Evolutionary conservation across 1,284 basidiomycete genomes (phyloP).

Genomic region (Golubevia pallescens): DNA sequence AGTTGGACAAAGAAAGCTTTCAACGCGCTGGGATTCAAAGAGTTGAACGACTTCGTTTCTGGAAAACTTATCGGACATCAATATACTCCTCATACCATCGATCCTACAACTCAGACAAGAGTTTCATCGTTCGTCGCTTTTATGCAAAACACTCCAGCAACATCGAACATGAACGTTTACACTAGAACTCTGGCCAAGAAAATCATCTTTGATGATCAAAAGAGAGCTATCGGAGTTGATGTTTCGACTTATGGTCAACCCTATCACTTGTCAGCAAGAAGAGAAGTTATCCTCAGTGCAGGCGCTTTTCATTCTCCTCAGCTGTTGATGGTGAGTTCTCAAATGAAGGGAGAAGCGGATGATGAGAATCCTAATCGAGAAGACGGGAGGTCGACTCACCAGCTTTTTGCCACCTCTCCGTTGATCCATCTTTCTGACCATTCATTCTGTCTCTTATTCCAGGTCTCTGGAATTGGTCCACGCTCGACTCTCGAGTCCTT

Average conservation of each 20-base stretch:
- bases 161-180: constrained; percentile 6
- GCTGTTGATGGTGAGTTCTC: constrained; percentile 13
- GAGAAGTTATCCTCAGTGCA: no score
- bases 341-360: no score
- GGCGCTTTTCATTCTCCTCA: no score
- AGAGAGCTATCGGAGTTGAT: constrained; percentile 8
- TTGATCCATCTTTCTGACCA: no score
- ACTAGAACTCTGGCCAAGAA: constrained; percentile 4
- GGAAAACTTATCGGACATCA: constrained; percentile 8
- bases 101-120: constrained; percentile 6
- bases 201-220: constrained; percentile 8
- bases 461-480: not conserved
- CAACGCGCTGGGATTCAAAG: not conserved
- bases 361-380: no score
- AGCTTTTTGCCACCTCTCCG: no score
- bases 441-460: no score
- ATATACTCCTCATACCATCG: constrained; percentile 9
- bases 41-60: constrained; percentile 9
- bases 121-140: constrained; percentile 6
- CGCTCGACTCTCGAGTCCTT: not conserved
- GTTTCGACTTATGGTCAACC: constrained; percentile 1
- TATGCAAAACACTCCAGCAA: not conserved
- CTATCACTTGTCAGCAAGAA: not conserved
- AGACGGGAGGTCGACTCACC: no score
- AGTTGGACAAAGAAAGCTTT: not conserved